Evolutionary conservation across 176 grass and related monocot species (phyloP).

Genomic region (Luzula sylvatica): DNA sequence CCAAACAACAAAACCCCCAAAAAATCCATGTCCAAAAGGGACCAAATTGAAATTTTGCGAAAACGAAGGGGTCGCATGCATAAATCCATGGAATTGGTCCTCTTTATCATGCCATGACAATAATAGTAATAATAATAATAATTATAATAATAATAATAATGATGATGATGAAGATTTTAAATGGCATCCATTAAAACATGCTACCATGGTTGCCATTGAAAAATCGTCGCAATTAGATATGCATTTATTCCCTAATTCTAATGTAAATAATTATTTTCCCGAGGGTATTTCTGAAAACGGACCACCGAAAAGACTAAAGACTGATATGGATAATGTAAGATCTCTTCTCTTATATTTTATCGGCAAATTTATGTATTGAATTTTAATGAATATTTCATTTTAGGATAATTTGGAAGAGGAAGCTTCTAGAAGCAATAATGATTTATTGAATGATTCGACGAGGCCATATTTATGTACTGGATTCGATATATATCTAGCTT

Average conservation of each 20-base stretch:
- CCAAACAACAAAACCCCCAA: constrained; percentile 21
- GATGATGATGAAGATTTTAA: constrained; percentile 17
- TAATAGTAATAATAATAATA: constrained; percentile 9
- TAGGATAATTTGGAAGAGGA: constrained; percentile 19
- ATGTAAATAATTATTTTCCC: constrained; percentile 11
- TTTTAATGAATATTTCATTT: background rate
- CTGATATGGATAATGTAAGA: constrained; percentile 37
- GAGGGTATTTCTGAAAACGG: constrained; percentile 31
- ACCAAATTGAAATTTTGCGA: constrained; percentile 14
- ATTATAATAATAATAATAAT: too few relatives aligned
- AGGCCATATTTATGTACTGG: constrained; percentile 91
- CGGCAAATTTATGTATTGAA: background rate
- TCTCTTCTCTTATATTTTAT: background rate
- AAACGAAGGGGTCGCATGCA: constrained; percentile 43
- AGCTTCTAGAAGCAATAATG: constrained; percentile 1
- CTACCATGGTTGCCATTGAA: constrained; percentile 80
- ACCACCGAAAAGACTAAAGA: constrained; percentile 57
- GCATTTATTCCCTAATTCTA: constrained; percentile 32
- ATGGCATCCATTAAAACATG: constrained; percentile 88
- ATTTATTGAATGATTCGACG: constrained; percentile 26
- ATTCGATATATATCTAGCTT: constrained; percentile 82
- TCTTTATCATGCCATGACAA: constrained; percentile 19
- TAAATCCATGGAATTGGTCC: constrained; percentile 70
- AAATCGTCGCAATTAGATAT: constrained; percentile 64
- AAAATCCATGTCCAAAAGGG: constrained; percentile 1